A percentile compares a stretch with the other conserved stretches of the same genome.
phyloP scores from a whole-genome alignment of 345 rosid genomes.

The Lepidium aucheri region DNA sequence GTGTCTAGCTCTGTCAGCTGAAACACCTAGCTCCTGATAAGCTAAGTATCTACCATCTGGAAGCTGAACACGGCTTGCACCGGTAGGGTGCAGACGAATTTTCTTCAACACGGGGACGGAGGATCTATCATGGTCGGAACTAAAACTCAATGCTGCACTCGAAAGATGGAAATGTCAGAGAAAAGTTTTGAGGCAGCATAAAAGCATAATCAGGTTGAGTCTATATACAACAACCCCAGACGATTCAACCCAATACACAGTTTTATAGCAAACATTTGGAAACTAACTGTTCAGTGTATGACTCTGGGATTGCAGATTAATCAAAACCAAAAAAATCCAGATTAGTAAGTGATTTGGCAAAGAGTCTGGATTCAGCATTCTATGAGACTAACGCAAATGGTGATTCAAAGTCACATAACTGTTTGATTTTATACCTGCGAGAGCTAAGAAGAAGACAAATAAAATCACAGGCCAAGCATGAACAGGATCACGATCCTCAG shows the following conservation, averaged over 20 bases:
- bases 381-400: background rate
- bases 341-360: background rate
- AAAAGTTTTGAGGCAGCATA: background rate
- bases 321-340: background rate
- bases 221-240: background rate
- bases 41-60: slow-evolving; percentile 87
- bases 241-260: background rate
- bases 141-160: slow-evolving; percentile 58
- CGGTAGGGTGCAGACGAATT: slow-evolving; percentile 57
- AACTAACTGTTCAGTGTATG: background rate
- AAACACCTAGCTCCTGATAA: slow-evolving; percentile 64
- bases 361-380: background rate
- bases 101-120: slow-evolving; percentile 38
- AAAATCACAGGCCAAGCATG: slow-evolving; percentile 83
- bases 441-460: slow-evolving; percentile 63
- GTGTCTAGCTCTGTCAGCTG: slow-evolving; percentile 60
- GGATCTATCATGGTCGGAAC: slow-evolving; percentile 26
- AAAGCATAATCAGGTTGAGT: background rate
- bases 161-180: background rate
- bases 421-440: slow-evolving; percentile 42
- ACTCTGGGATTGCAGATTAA: background rate
- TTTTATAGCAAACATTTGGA: background rate
- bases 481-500: slow-evolving; percentile 93
- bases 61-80: slow-evolving; percentile 54
- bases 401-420: background rate